Evolutionary conservation across 305 asterid species (phyloP).

Genomic region (Euphrasia arctica): DNA sequence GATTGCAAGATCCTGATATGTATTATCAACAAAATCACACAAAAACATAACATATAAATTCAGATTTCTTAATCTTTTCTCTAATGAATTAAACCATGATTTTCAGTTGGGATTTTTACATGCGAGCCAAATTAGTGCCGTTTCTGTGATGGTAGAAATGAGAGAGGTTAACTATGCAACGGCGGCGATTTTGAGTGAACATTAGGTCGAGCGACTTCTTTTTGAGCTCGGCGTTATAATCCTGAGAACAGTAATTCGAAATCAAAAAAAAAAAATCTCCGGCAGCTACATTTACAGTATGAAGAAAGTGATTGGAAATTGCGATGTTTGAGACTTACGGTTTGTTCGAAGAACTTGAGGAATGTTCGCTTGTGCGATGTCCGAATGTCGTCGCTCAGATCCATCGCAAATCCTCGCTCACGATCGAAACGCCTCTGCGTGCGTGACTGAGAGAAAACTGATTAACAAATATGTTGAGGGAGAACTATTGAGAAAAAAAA

Average conservation of each 20-base stretch:
- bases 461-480: background rate
- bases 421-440: background rate
- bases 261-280: background rate
- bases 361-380: conserved; percentile 77
- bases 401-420: conserved; percentile 43
- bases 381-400: conserved; percentile 80
- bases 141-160: conserved; percentile 79
- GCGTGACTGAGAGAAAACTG: conserved; percentile 14
- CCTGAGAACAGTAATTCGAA: conserved; percentile 35
- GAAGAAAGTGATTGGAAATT: background rate
- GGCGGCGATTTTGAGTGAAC: conserved; percentile 71
- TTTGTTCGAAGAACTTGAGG: conserved; percentile 82
- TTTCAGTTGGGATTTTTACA: conserved; percentile 31
- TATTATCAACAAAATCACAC: conserved; percentile 17
- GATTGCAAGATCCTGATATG: conserved; percentile 71
- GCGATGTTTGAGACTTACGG: conserved; percentile 40
- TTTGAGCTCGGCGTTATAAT: conserved; percentile 48
- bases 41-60: background rate
- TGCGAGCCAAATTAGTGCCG: conserved; percentile 87
- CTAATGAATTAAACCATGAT: background rate
- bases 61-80: background rate
- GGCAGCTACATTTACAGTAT: background rate
- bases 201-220: conserved; percentile 52
- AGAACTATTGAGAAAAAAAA: background rate
- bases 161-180: conserved; percentile 65